Base-by-base conservation (phyloP, 1,139 yeast genomes). In the Nadsonia starkeyi-henricii region DNA sequence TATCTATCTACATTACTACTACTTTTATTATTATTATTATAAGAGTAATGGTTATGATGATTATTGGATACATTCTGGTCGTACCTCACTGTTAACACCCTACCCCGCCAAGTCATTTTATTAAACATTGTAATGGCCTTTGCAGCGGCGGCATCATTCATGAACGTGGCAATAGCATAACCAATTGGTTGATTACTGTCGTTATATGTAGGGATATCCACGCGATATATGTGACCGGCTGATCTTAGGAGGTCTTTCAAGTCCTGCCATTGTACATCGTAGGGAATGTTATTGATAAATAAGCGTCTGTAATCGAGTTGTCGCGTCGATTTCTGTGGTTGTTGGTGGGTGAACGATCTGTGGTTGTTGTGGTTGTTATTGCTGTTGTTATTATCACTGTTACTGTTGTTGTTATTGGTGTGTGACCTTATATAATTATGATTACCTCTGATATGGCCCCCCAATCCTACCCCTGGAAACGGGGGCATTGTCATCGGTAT, bases 201-300 rank as follows among this genome's bases (percentile, higher is more conserved):
- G 46, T 71, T 74, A 57, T 78, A 84, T 47, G 73, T 65, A 60
- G 79, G 77, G 42, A 89, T 79, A 62, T 88, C 95, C 2, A 95
- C 95, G 54, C 93, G 78, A 39, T 77, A 70, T 33, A 88, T 85
- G 50, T 73, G 76, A 46, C 96, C 95, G 47, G 78, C 80, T 49
- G 74, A 75, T 58, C 85, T 77, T 74, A 88, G 85, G 60, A 88
- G 65, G 60, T 88, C 96, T 62, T 86, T 85, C 58, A 89, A 71
- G 45, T 84, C 81, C 63, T 83, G 91, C 95, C 95, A 85, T 57
- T 77, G 81, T 48, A 78, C 71, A 7, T 84, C 74, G 66, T 77
- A 89, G 23, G 96, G 95, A 54, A 89, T 68, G 63, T 88, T 85
- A 36, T 91, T 85, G 47, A 85, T 78, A 63, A 84, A 86, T 33